Base-by-base conservation (phyloP, 2,329 filamentous ascomycete species). In the Thermomyces lanuginosus region DNA sequence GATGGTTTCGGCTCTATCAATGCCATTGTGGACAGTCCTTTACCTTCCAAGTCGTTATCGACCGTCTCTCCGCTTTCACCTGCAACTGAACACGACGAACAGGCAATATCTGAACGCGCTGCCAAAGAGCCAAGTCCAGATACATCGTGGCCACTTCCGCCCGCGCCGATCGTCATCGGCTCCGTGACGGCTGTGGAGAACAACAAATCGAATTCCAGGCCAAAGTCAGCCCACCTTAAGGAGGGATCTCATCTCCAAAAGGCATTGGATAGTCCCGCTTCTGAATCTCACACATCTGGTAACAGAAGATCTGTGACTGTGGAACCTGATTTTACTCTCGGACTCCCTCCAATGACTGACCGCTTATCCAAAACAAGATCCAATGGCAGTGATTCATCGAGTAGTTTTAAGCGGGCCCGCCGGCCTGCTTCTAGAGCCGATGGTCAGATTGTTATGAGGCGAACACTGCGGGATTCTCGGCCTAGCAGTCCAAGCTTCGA, bases 391-490 rank as follows among this genome's bases (percentile, higher is more conserved):
- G 74, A 80, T 39, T 62, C 58, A 3, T 55, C 56, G 22, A 92
- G 79, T 53, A 92, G 81, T 46, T 92, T 92, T 57, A 76, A 69
- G 43, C 74, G 80, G 15, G 53, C 60, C 22, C 65, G n/a, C n/a
- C n/a, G 67, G 34, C 55, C 64, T 19, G 46, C 56, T 27, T 45
- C 49, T 4, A 52, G 53, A 21, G 51, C 61, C 22, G 61, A 62
- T 0, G 56, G 58, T 3, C 43, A 53, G 13, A 66, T 71, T 28
- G 64, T 59, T 1, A 80, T 92, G 61, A 73, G 74, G 31, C 66
- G 62, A 27, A 81, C 78, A 2, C 79, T 92, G 78, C 67, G 83
- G 32, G 55, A 53, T 14, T 45, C 52, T 14, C 56, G 53, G 18
- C 46, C 52, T 11, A 48, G 54, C 9, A 38, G 45, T 6, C 48